Conservation (phyloP, 2,329 filamentous ascomycete genomes). For the Neurospora crassa region DNA sequence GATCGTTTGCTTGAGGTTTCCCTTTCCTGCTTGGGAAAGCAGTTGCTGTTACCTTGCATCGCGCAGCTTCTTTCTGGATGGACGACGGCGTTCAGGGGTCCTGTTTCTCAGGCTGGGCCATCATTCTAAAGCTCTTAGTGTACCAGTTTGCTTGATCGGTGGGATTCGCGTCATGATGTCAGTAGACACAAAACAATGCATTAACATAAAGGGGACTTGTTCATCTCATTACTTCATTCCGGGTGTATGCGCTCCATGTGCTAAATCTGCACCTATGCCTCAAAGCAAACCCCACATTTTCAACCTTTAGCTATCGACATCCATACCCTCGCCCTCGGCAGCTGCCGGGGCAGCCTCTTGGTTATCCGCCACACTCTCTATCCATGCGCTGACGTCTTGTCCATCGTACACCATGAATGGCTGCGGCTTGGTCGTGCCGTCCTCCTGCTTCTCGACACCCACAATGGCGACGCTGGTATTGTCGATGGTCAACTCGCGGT, state of each 20-base stretch:
- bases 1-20: neutral
- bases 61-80: neutral
- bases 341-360: constrained; percentile 36
- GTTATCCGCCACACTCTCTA: constrained; percentile 61
- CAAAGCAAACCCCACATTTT: neutral
- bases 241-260: neutral
- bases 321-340: constrained; percentile 28
- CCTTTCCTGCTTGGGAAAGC: neutral
- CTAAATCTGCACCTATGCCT: neutral
- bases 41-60: neutral
- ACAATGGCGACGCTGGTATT: constrained; percentile 90
- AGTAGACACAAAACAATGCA: neutral
- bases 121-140: neutral
- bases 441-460: constrained; percentile 44
- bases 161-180: neutral
- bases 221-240: neutral
- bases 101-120: neutral
- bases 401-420: constrained; percentile 87
- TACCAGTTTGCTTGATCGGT: neutral
- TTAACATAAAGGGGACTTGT: neutral
- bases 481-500: constrained; percentile 94
- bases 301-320: constrained; percentile 22
- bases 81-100: neutral
- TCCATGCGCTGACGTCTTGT: constrained; percentile 73
- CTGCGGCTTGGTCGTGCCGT: constrained; percentile 53